Conservation (phyloP, 2,329 filamentous ascomycete species). For the Ascocoryne sarcoides region DNA sequence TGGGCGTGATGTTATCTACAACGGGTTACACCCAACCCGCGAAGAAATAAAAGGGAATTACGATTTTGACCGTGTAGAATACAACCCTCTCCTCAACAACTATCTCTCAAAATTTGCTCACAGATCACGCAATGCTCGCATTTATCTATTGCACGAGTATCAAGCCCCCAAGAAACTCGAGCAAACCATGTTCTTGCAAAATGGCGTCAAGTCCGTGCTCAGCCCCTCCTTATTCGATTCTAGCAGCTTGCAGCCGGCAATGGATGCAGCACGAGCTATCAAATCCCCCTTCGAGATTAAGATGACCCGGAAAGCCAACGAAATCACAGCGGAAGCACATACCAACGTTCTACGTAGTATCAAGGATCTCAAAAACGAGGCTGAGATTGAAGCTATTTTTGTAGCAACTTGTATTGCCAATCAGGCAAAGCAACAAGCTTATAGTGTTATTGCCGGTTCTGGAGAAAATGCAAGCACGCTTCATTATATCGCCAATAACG, state of each 20-base stretch:
- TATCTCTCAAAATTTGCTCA: slow-evolving; percentile 38
- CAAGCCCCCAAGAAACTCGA: slow-evolving; percentile 29
- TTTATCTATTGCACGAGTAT: slow-evolving; percentile 38
- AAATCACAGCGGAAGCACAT: slow-evolving; percentile 71
- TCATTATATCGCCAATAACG: slow-evolving; percentile 78
- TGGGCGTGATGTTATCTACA: slow-evolving; percentile 51
- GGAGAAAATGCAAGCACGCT: slow-evolving; percentile 76
- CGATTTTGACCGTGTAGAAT: slow-evolving; percentile 64
- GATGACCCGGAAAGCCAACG: slow-evolving; percentile 72
- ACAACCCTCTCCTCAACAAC: slow-evolving; percentile 41
- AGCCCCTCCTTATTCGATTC: not conserved
- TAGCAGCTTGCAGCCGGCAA: slow-evolving; percentile 42
- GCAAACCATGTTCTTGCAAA: no score
- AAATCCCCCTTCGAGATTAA: slow-evolving; percentile 83
- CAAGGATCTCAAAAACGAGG: slow-evolving; percentile 60
- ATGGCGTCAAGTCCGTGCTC: no score
- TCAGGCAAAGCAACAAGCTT: slow-evolving; percentile 71
- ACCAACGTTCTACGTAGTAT: slow-evolving; percentile 59
- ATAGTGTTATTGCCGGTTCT: slow-evolving; percentile 79
- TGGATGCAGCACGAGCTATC: slow-evolving; percentile 71
- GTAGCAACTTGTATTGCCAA: slow-evolving; percentile 60
- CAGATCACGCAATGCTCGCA: slow-evolving; percentile 28
- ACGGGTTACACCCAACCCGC: slow-evolving; percentile 49
- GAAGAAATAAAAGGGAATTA: slow-evolving; percentile 53
- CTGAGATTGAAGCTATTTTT: slow-evolving; percentile 75